phyloP scores from a whole-genome alignment of 805 yeast genomes.

The Schizosaccharomyces japonicus region DNA sequence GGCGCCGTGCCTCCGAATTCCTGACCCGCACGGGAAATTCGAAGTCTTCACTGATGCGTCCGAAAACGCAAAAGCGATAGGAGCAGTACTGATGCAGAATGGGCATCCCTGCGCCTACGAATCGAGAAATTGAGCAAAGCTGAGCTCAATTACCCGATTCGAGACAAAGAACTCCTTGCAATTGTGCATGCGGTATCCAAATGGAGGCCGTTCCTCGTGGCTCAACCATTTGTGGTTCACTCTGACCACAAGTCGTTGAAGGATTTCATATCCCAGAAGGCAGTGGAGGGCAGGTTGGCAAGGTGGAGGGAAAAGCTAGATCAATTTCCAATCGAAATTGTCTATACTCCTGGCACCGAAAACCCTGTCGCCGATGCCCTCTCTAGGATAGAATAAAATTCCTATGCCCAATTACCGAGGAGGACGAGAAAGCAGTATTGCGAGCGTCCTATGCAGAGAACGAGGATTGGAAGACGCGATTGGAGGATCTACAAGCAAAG shows the following conservation, averaged over 20 bases:
- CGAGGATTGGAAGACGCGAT: no score
- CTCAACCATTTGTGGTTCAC: slow-evolving; percentile 1
- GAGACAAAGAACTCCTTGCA: slow-evolving; percentile 7
- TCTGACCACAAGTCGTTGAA: slow-evolving; percentile 4
- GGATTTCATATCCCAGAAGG: neutral
- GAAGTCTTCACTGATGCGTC: slow-evolving; percentile 8
- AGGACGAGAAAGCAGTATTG: no score
- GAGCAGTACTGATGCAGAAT: slow-evolving; percentile 5
- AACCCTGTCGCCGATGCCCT: slow-evolving; percentile 5
- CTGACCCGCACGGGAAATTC: slow-evolving; percentile 1
- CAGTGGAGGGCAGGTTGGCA: neutral
- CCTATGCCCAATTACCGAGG: no score
- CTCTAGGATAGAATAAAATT: no score
- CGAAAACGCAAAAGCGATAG: slow-evolving; percentile 4
- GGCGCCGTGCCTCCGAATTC: neutral
- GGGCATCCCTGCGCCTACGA: no score
- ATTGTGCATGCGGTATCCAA: slow-evolving; percentile 6
- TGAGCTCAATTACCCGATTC: slow-evolving; percentile 7
- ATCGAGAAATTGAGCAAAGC: slow-evolving; percentile 3
- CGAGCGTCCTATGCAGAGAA: no score
- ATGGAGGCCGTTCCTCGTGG: slow-evolving; percentile 6
- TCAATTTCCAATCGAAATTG: slow-evolving; percentile 1
- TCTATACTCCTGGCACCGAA: slow-evolving; percentile 5
- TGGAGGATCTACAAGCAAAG: no score
- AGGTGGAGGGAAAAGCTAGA: slow-evolving; percentile 7